Conservation (phyloP, 2,329 filamentous ascomycete species). For the Dichotomopilus funicola region DNA sequence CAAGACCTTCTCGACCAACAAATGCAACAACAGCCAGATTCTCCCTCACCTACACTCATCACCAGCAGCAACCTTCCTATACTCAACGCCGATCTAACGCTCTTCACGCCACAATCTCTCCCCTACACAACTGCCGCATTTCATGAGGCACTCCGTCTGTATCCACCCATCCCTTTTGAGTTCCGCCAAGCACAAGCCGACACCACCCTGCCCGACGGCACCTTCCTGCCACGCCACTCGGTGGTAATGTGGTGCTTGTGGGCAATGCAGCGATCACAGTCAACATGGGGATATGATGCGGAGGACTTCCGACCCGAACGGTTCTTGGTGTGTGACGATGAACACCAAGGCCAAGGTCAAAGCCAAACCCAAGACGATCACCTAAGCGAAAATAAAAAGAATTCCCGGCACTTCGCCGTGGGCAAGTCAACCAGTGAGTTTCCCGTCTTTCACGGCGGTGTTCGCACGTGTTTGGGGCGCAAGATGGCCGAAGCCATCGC, state of each 20-base stretch:
- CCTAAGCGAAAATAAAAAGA: not conserved
- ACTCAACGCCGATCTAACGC: slow-evolving; percentile 24
- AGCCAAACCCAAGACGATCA: slow-evolving; percentile 16
- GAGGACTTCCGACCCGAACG: slow-evolving; percentile 50
- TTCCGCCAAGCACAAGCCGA: slow-evolving; percentile 51
- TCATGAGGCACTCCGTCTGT: slow-evolving; percentile 55
- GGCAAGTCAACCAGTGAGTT: slow-evolving; percentile 48
- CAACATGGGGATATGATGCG: slow-evolving; percentile 52
- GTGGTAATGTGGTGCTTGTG: slow-evolving; percentile 59
- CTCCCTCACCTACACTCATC: not conserved
- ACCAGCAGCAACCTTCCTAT: not conserved
- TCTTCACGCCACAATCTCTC: slow-evolving; percentile 37
- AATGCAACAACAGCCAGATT: not conserved
- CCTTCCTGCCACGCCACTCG: slow-evolving; percentile 45
- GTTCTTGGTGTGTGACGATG: slow-evolving; percentile 38
- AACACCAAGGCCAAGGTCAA: slow-evolving; percentile 24
- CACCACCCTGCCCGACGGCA: slow-evolving; percentile 54
- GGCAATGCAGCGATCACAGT: slow-evolving; percentile 53
- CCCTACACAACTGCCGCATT: slow-evolving; percentile 57
- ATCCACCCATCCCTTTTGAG: slow-evolving; percentile 60
- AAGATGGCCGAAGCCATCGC: slow-evolving; percentile 58
- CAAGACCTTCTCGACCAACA: slow-evolving; percentile 19
- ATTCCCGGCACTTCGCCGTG: slow-evolving; percentile 26
- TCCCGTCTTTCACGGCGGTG: slow-evolving; percentile 59
- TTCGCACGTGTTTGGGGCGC: slow-evolving; percentile 55